Evolutionary conservation across 1,139 yeast genomes (phyloP).

Genomic region (Debaryomyces sp.): DNA sequence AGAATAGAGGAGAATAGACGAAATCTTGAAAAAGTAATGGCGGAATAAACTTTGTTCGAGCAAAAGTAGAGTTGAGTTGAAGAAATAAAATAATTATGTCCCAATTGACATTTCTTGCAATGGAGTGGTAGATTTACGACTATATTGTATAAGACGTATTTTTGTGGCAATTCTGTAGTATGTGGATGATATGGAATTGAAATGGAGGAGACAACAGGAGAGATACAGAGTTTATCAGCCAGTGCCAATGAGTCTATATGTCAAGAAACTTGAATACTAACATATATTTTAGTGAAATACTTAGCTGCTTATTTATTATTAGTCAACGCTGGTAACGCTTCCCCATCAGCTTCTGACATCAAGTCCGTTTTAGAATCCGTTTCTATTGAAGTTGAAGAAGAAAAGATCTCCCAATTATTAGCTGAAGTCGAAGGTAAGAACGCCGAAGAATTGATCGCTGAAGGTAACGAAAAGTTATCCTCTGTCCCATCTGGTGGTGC

Average conservation of each 20-base stretch:
- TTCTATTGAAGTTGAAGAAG: conserved; percentile 94
- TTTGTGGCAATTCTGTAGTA: background rate
- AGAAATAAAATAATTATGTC: background rate
- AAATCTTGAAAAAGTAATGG: background rate
- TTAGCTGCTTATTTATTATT: conserved; percentile 71
- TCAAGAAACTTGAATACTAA: conserved; percentile 1
- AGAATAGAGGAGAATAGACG: background rate
- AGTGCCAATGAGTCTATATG: background rate
- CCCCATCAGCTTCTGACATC: conserved; percentile 94
- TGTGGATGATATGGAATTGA: background rate
- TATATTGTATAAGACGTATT: background rate
- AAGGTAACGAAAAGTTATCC: conserved; percentile 94
- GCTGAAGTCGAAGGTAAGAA: conserved; percentile 94
- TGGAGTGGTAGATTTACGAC: background rate
- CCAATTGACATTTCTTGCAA: background rate
- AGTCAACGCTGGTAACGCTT: conserved; percentile 65
- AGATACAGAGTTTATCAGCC: background rate
- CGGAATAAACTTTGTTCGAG: background rate
- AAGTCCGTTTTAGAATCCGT: conserved; percentile 87
- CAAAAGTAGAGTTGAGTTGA: background rate
- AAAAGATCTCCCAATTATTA: conserved; percentile 81
- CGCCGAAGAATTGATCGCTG: conserved; percentile 90
- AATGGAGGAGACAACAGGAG: background rate
- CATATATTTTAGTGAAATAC: conserved; percentile 50
- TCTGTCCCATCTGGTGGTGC: conserved; percentile 98